Evolutionary conservation across 1,284 basidiomycete genomes (phyloP).

Genomic region (Psilocybe mexicana): DNA sequence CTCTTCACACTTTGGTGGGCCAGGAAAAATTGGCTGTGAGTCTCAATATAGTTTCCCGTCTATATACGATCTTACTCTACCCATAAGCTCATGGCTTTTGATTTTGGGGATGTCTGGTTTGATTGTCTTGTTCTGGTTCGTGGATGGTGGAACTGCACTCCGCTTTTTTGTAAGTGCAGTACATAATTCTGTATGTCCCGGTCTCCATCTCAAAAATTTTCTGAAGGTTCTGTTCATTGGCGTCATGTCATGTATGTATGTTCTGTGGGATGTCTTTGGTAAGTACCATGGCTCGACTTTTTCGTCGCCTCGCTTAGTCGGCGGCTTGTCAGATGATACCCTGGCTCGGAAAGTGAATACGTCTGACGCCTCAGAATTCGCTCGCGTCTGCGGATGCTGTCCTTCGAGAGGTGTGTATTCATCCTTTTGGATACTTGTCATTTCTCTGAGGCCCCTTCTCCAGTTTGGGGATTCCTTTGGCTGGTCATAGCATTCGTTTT

Average conservation of each 20-base stretch:
- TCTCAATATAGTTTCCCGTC: slow-evolving; percentile 15
- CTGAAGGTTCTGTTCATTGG: slow-evolving; percentile 86
- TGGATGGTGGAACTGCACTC: slow-evolving; percentile 69
- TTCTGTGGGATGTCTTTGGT: slow-evolving; percentile 87
- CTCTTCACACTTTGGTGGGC: slow-evolving; percentile 95
- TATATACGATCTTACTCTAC: background rate
- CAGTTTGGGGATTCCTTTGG: slow-evolving; percentile 92
- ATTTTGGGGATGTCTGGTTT: slow-evolving; percentile 77
- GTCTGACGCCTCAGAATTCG: slow-evolving; percentile 91
- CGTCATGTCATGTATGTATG: slow-evolving; percentile 92
- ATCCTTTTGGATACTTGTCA: background rate
- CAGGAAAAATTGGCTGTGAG: slow-evolving; percentile 75
- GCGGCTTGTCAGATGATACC: slow-evolving; percentile 68
- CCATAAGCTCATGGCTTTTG: slow-evolving; percentile 50
- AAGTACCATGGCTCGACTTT: slow-evolving; percentile 22
- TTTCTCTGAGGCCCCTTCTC: background rate
- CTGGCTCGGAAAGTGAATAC: slow-evolving; percentile 89
- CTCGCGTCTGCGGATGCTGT: slow-evolving; percentile 82
- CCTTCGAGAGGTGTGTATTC: slow-evolving; percentile 58
- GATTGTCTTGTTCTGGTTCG: slow-evolving; percentile 84
- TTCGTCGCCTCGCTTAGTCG: background rate
- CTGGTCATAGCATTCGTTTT: slow-evolving; percentile 79
- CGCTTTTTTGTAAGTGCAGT: slow-evolving; percentile 61
- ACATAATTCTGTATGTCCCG: background rate
- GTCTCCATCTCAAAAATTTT: slow-evolving; percentile 11